These are phyloP conservation scores for Raddia guianensis DNA, from an alignment of 176 grass and related monocot genomes.

Conservation along the genomic window DNA sequence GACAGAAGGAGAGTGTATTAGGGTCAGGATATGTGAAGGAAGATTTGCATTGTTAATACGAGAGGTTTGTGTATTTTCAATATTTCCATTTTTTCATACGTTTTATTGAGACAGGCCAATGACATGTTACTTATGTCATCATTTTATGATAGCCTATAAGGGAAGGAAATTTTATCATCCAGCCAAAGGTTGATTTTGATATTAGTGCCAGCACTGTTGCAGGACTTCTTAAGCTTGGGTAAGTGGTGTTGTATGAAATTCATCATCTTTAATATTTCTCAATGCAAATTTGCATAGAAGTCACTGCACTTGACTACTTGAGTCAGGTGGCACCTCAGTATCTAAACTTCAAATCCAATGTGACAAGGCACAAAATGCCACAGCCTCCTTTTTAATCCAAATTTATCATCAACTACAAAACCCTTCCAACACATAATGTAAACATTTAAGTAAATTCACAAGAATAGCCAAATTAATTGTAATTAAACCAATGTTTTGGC, in stretches of 20 bases:
- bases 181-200: conserved; percentile 99
- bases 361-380: conserved; percentile 1
- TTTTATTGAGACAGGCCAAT: conserved; percentile 35
- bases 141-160: conserved; percentile 74
- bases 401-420: neutral
- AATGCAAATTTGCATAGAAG: neutral
- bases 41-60: conserved; percentile 97
- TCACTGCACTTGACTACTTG: conserved; percentile 14
- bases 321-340: neutral
- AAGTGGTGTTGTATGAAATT: conserved; percentile 30
- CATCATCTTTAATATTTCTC: neutral
- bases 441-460: neutral
- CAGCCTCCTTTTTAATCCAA: neutral
- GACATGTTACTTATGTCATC: conserved; percentile 23
- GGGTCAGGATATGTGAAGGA: conserved; percentile 99
- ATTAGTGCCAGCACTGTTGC: conserved; percentile 96
- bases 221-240: conserved; percentile 99
- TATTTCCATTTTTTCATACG: conserved; percentile 24
- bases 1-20: conserved; percentile 88
- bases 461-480: neutral
- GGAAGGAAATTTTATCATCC: conserved; percentile 97
- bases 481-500: conserved; percentile 16
- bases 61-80: conserved; percentile 56
- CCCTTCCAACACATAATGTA: conserved; percentile 7
- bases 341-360: neutral